Base-by-base conservation (phyloP, 768 basidiomycete genomes). In the Macrocybe gigantea region DNA sequence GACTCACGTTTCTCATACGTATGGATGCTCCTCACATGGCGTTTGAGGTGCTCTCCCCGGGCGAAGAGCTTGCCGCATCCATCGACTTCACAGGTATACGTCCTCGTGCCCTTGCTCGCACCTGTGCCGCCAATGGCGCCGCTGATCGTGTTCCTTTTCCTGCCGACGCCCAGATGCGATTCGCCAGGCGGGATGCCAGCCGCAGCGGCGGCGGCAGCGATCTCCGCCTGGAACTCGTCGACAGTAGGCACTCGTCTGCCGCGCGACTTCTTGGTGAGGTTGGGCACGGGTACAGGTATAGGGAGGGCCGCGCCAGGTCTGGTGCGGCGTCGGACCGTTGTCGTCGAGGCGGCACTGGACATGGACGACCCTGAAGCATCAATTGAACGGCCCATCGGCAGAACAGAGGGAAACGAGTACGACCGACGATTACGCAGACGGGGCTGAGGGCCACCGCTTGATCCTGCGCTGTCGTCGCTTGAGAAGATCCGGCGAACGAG, bases 1-100 rank as follows among this genome's bases (percentile, higher is more conserved):
- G 1, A 73, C 88, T 65, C 55, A 91, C 89, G 85, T 72, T 86
- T 89, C 57, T 90, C 88, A 54, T 87, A 71, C 1, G 89, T 90
- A 63, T 93, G 89, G 42, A 93, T 83, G 46, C 82, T 83, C 49
- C 83, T 64, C 13, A 91, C 75, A 66, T 92, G 90, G 29, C 90
- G 69, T 66, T 90, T 89, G 49, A 93, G 68, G 63, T 93, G 90
- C 55, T 91, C 88, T 1, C 82, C 78, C 2, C 90, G 72, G 34
- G 79, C 79, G 56, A 93, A 93, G 48, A 82, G 82, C 67, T 90
- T 90, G 12, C 80, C 80, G 55, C 90, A 93, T 1, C 78, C 86
- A 1, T 77, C 68, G 0, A 86, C 85, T 13, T 72, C 70, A 61
- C 89, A 92, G 50, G 78, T 70, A 61, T 81, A 85, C 30, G 75